Evolutionary conservation across 495 filamentous ascomycete species (phyloP).

Genomic region (Xylaria venustula): DNA sequence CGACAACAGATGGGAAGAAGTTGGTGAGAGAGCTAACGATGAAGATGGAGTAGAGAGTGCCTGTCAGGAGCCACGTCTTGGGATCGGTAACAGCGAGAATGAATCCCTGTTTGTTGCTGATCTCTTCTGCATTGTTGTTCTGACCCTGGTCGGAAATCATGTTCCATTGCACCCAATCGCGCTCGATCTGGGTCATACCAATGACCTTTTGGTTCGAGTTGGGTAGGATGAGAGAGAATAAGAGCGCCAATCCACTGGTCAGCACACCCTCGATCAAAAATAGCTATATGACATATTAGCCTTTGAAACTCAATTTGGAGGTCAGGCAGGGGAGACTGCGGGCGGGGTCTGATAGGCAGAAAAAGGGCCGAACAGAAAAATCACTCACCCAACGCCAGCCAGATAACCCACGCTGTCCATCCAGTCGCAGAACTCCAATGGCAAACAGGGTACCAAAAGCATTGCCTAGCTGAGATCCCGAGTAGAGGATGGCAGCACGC

Average conservation of each 20-base stretch:
- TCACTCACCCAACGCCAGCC: constrained; percentile 50
- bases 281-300: constrained; percentile 31
- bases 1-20: constrained; percentile 23
- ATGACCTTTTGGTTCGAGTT: constrained; percentile 37
- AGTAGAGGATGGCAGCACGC: constrained; percentile 51
- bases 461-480: constrained; percentile 48
- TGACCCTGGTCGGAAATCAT: constrained; percentile 16
- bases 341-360: too few species aligned
- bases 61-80: constrained; percentile 19
- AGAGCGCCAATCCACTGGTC: constrained; percentile 49
- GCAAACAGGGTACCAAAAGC: constrained; percentile 54
- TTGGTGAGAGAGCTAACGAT: constrained; percentile 18
- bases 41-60: constrained; percentile 17
- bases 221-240: constrained; percentile 55
- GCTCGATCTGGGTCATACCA: constrained; percentile 12
- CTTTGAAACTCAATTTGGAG: too few species aligned
- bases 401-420: constrained; percentile 39
- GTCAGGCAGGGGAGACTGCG: too few species aligned
- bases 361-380: not conserved
- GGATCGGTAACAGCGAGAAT: constrained; percentile 16
- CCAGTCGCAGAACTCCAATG: constrained; percentile 43
- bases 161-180: constrained; percentile 19
- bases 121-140: constrained; percentile 15
- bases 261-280: constrained; percentile 58
- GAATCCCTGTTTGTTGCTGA: constrained; percentile 12